A percentile compares a stretch with the other conserved stretches of the same genome.
Conservation (phyloP, 352 stramenopile genomes). For the Globisporangium iwayamae region DNA sequence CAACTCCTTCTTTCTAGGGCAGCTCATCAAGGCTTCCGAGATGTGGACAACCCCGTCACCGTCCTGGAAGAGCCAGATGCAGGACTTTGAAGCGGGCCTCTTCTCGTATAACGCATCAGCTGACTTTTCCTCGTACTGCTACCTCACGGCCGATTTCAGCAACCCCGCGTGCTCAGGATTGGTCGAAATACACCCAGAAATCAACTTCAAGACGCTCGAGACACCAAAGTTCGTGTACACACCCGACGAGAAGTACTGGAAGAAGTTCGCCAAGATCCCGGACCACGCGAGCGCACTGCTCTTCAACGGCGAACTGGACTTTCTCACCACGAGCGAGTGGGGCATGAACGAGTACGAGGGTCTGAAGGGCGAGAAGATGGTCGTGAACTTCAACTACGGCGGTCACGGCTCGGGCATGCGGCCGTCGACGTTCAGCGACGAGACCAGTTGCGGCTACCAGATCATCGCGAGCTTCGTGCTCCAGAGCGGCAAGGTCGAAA, state of each 20-base stretch:
- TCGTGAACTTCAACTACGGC: constrained; percentile 24
- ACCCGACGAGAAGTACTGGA: constrained; percentile 28
- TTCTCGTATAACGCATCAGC: constrained; percentile 10
- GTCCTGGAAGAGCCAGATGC: constrained; percentile 16
- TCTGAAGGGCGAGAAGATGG: constrained; percentile 5
- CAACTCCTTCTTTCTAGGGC: constrained; percentile 16
- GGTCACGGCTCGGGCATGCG: constrained; percentile 18
- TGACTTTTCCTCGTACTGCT: constrained; percentile 17
- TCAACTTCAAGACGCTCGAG: not conserved
- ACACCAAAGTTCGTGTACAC: constrained; percentile 1
- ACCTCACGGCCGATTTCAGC: constrained; percentile 12
- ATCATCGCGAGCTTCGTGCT: constrained; percentile 19
- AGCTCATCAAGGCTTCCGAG: constrained; percentile 27
- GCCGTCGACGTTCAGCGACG: not conserved
- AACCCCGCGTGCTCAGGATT: constrained; percentile 14
- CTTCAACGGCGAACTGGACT: constrained; percentile 29
- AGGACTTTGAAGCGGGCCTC: constrained; percentile 3
- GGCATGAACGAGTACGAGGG: not conserved
- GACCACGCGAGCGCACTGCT: constrained; percentile 24
- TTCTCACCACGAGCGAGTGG: constrained; percentile 1
- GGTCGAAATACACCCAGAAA: not conserved
- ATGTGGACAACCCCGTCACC: constrained; percentile 24
- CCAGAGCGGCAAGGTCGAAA: not conserved
- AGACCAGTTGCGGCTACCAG: constrained; percentile 17
- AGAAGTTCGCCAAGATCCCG: constrained; percentile 21